Evolutionary conservation across 75 land plant genomes (phyloP), one percentile per base, ranked within the genome.

Genomic region (Ceratopteris richardii): DNA sequence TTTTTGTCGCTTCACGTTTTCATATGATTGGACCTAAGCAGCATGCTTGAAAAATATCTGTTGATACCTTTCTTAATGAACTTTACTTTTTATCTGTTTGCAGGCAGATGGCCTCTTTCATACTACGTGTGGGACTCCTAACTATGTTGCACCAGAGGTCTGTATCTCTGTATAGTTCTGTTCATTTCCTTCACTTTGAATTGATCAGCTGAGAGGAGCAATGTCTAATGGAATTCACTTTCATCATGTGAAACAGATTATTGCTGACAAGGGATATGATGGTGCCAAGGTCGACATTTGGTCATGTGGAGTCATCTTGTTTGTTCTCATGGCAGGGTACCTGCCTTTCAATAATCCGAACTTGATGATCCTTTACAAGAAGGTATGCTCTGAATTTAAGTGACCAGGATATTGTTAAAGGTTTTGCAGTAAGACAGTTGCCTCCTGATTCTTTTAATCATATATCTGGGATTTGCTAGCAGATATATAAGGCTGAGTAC

Each of bases 51-150:
- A n/a, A n/a, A n/a, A n/a, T n/a, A n/a, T n/a, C n/a, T n/a, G n/a
- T n/a, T n/a, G n/a, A n/a, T n/a, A n/a, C n/a, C n/a, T n/a, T n/a
- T n/a, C n/a, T n/a, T n/a, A n/a, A n/a, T n/a, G n/a, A n/a, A n/a
- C n/a, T n/a, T n/a, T n/a, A n/a, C n/a, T n/a, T n/a, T n/a, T n/a
- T n/a, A n/a, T n/a, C n/a, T n/a, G 70, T 3, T 20, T 33, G 31
- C 71, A 85, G 89, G 72, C 68, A 36, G 94, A 88, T 61, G 94
- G 89, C 0, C 65, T 88, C 36, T 58, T 88, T 37, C 94, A 88
- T 65, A 85, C 89, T 57, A 82, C 89, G 16, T 88, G 94, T 63
- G 94, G 94, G 55, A 88, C 82, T 69, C 93, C 93, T 0, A 88
- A 84, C 54, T 88, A 88, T 66, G 82, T 86, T 47, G 86, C 90